Evolutionary conservation across 441 rosid genomes (phyloP), one percentile per base, ranked within the genome.

Genomic region (Brassica balearica): DNA sequence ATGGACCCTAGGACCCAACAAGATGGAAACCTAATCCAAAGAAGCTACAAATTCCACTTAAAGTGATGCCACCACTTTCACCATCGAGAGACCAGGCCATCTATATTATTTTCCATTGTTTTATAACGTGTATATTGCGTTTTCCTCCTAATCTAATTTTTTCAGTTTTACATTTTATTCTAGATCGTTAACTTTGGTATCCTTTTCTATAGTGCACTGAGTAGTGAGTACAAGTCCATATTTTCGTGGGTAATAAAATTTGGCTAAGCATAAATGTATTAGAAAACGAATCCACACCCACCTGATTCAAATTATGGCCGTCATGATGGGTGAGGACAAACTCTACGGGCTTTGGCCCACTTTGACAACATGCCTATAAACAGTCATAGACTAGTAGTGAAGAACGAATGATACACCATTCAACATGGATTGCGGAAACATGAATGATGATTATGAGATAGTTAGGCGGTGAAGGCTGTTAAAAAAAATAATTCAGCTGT

Each of bases 381-480:
- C 11, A 51, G 17, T 73, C 53, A 51, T 20, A 5, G 41, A n/a
- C 56, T 74, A 9, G 6, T 19, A 5, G 55, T 38, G 36, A 6
- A 48, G 65, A 36, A 36, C 20, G 1, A 36, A 66, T 74, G 25
- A 65, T 23, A 38, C 56, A 56, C 34, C 59, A 58, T 11, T 59
- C 61, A 59, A 68, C 68, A 25, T 68, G 73, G 61, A 3, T 25
- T 59, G 73, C 61, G 34, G 61, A 59, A 75, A 68, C 55, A 68
- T 46, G 38, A 69, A 61, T 48, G 14, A 61, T 2, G 14, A 5
- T 62, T 6, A 55, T 22, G 76, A 74, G 23, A 56, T 11, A 75
- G 6, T 38, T 66, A 34, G n/a, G 4, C 19, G 43, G 20, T 0
- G 8, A 38, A 17, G 48, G 22, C 22, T 55, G 22, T 51, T 75